Base-by-base conservation (phyloP, 225 moss, liverwort and hornwort genomes). In the Ulota crispa region DNA sequence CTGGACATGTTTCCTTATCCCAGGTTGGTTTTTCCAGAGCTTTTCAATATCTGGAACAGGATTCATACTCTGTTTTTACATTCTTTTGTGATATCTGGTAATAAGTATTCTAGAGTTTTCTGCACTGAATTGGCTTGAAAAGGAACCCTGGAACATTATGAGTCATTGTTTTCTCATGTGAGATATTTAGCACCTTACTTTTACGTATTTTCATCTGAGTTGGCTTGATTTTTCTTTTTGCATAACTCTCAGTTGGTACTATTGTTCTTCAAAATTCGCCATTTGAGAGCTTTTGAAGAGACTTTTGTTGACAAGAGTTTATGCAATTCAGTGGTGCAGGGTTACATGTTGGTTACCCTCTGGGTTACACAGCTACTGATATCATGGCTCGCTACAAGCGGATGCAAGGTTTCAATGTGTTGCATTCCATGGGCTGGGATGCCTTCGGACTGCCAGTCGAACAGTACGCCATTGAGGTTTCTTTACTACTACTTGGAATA, bases 361-460 rank as follows among this genome's bases (percentile, higher is more conserved):
- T 94, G 77, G 93, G 98, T 21, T 96, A 94, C 83, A 99, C 96
- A 32, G 96, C 96, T 43, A 99, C 98, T 30, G 94, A 93, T 67
- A 96, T 99, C 9, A 93, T 92, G 82, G 92, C 98, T 77, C 93
- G 98, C 34, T 94, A 94, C 47, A 99, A 99, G 88, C 89, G 94
- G 13, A 99, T 96, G 93, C 87, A 77, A 50, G 98, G 98, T 4
- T 99, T 94, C 64, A 99, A 96, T 77, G 94, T 96, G 78, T 76
- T 99, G 88, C 98, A 99, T 83, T 94, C 98, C 8, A 94, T 96
- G 95, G 96, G 95, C 78, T 99, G 96, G 98, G 98, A 99, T 89
- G 98, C 98, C 12, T 96, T 96, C 3, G 99, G 96, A 43, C 91
- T 96, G 84, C 96, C 94, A 72, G 96, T 94, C 69, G 96, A 99